Base-by-base conservation (phyloP, 192 early-diverging fungal species). In the Dispira simplex region DNA sequence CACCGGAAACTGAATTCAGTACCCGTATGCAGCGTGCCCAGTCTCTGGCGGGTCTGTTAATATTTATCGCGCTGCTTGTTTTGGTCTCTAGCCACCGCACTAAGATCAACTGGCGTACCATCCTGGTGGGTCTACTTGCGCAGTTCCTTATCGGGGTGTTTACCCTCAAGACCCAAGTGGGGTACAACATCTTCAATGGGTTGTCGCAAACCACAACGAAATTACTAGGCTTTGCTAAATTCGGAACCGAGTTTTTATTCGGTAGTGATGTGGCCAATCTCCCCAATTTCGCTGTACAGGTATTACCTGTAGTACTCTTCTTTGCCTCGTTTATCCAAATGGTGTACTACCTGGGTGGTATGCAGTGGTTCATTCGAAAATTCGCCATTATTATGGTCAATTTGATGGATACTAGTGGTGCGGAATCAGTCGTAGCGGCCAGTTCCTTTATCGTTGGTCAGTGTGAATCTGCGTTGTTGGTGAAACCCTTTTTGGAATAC, bases 391-490 rank as follows among this genome's bases (percentile, higher is more conserved):
- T 81, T 69, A 81, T 90, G 65, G 76, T 86, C 63, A 70, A 68
- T 28, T 20, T 89, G 23, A 81, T 95, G 68, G 78, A 81, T 59
- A 81, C 85, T 20, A 90, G 90, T 49, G 89, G 92, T 53, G 74
- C 84, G 56, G 92, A 95, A 67, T 83, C 89, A 11, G 71, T 95
- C 59, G 87, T 90, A 25, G 90, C 90, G 43, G 83, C 78, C 21
- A 89, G 89, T 46, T 87, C 92, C 53, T 90, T 90, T 4, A 91
- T 95, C 64, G 69, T 92, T 54, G 92, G 92, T 14, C 82, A 87
- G 75, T 73, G 79, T 65, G 92, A 95, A 73, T 87, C 84, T 55
- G 88, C 83, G 32, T 72, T 95, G 57, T 73, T 95, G 63, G 82
- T 92, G 39, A 81, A 79, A 49, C 89, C 90, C 60, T 92, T 89